Conservation (phyloP, 1,284 basidiomycete genomes). For the Sphagnurus paluster region DNA sequence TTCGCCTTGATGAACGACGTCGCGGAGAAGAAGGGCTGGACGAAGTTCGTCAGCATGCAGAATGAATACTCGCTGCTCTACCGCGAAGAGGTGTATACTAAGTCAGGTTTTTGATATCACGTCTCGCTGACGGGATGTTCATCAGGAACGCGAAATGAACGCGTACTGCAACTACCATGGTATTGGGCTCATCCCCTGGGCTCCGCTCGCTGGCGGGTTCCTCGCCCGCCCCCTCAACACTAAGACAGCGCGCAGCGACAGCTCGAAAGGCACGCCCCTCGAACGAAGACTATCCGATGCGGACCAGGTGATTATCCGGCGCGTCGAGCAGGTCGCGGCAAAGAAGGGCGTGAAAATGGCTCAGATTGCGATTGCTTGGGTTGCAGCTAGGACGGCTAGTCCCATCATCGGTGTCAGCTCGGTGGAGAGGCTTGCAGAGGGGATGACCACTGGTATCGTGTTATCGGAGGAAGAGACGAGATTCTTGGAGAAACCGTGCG, state of each 20-base stretch:
- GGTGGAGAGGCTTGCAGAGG: constrained; percentile 11
- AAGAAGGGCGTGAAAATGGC: constrained; percentile 40
- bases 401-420: constrained; percentile 37
- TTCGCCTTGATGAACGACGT: constrained; percentile 21
- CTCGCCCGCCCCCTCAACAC: constrained; percentile 38
- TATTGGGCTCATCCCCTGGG: constrained; percentile 45
- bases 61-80: constrained; percentile 37
- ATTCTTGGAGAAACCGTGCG: constrained; percentile 14
- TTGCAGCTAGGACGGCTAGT: constrained; percentile 33
- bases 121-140: too few species aligned
- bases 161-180: constrained; percentile 47
- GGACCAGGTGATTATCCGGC: constrained; percentile 37
- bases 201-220: constrained; percentile 37
- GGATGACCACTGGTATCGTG: constrained; percentile 7
- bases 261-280: constrained; percentile 26
- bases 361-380: constrained; percentile 44
- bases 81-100: constrained; percentile 36
- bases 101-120: too few species aligned
- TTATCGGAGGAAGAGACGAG: constrained; percentile 11
- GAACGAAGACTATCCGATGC: constrained; percentile 28
- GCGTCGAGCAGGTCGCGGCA: constrained; percentile 41
- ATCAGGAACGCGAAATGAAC: constrained; percentile 47
- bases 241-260: constrained; percentile 20
- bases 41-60: constrained; percentile 39
- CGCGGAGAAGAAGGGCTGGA: constrained; percentile 32